phyloP scores from a whole-genome alignment of 441 rosid genomes.

The Flueggea neowawraea region DNA sequence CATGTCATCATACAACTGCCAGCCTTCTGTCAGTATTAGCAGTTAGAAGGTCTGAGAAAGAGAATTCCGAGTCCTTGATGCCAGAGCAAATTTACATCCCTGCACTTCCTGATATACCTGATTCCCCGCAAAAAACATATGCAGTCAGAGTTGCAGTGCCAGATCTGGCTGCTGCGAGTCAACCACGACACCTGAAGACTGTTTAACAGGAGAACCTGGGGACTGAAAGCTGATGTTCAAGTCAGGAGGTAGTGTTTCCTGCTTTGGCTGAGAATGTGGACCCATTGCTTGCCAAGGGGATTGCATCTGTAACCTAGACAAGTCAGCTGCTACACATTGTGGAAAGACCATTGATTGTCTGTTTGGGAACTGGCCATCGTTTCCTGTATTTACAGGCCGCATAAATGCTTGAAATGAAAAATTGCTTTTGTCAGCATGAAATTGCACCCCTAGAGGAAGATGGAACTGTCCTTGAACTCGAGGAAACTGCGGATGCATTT shows the following conservation, averaged over 20 bases:
- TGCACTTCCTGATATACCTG: background rate
- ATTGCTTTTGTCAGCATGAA: conserved; percentile 42
- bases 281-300: conserved; percentile 57
- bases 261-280: conserved; percentile 57
- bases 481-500: conserved; percentile 46
- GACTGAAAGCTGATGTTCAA: conserved; percentile 87
- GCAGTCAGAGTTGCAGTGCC: conserved; percentile 77
- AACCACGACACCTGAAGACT: conserved; percentile 62
- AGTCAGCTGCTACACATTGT: conserved; percentile 51
- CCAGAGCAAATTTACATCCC: background rate
- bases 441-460: conserved; percentile 44
- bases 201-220: conserved; percentile 82
- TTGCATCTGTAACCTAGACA: conserved; percentile 60
- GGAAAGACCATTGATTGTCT: conserved; percentile 46
- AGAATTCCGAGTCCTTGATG: background rate
- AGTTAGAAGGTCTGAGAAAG: conserved; percentile 1
- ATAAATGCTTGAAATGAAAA: conserved; percentile 56
- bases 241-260: conserved; percentile 79
- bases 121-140: background rate
- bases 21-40: conserved; percentile 12
- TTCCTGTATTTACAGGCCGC: conserved; percentile 33
- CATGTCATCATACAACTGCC: no score
- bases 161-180: conserved; percentile 94
- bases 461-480: conserved; percentile 47
- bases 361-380: conserved; percentile 49